These are phyloP conservation scores for Tolypocladium endophyticum DNA, from an alignment of 2,329 filamentous ascomycete species.

Conservation along the genomic window DNA sequence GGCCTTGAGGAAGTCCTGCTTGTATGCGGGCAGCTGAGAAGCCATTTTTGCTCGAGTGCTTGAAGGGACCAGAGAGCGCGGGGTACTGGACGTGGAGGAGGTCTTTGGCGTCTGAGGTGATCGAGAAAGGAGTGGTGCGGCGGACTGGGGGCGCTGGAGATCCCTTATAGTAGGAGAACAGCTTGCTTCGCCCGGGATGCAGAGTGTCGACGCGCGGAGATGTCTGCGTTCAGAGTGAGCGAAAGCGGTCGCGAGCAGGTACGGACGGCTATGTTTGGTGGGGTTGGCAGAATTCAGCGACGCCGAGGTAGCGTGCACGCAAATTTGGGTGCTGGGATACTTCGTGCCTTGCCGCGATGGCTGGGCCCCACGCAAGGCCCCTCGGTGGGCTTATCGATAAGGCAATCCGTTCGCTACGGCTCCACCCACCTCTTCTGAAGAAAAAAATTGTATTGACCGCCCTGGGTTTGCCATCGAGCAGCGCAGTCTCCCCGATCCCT, in stretches of 20 bases:
- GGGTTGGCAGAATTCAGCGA: not conserved
- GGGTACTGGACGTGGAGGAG: not conserved
- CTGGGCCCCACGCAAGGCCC: not conserved
- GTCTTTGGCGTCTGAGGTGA: not conserved
- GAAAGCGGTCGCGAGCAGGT: not conserved
- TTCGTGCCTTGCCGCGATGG: too few species aligned
- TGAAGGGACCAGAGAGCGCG: not conserved
- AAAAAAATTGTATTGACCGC: slow-evolving; percentile 23
- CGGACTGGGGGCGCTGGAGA: not conserved
- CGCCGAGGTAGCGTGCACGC: slow-evolving; percentile 1
- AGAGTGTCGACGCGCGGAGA: not conserved
- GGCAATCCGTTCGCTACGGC: slow-evolving; percentile 5
- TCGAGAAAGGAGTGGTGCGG: not conserved
- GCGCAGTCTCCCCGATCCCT: slow-evolving; percentile 3
- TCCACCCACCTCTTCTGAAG: slow-evolving; percentile 11
- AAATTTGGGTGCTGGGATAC: not conserved
- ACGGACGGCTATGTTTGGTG: slow-evolving; percentile 4
- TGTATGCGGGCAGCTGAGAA: slow-evolving; percentile 48
- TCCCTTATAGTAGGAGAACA: not conserved
- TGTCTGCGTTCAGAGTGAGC: not conserved
- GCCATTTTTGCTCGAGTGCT: slow-evolving; percentile 3
- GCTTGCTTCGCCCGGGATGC: not conserved
- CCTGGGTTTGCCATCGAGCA: slow-evolving; percentile 13
- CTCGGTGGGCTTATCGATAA: slow-evolving; percentile 14
- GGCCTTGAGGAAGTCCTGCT: slow-evolving; percentile 61